A percentile compares a stretch with the other conserved stretches of the same genome.
These are phyloP conservation scores for Cutaneotrichosporon dermatis DNA, from an alignment of 1,284 basidiomycete genomes.

Conservation along the genomic window DNA sequence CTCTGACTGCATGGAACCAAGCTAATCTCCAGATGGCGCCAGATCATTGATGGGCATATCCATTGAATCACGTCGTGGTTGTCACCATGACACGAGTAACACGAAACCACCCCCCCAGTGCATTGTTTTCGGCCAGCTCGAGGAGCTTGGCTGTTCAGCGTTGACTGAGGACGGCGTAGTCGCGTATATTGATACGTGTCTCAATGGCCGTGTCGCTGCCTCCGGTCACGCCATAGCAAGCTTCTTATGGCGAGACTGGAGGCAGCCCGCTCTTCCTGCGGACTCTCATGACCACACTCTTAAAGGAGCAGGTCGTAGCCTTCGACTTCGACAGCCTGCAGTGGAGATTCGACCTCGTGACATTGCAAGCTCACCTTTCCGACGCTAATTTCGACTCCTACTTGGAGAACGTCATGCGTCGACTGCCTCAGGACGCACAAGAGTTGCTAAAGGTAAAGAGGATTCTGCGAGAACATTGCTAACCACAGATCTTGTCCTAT, in stretches of 20 bases:
- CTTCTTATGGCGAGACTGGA: slow-evolving; percentile 29
- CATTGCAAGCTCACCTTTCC: slow-evolving; percentile 29
- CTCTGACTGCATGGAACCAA: neutral
- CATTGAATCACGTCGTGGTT: slow-evolving; percentile 29
- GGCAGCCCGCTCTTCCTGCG: slow-evolving; percentile 33
- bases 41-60: slow-evolving; percentile 19
- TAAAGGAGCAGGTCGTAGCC: slow-evolving; percentile 29
- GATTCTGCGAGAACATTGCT: too few relatives aligned
- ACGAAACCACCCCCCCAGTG: neutral
- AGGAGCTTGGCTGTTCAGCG: slow-evolving; percentile 16
- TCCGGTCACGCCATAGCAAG: slow-evolving; percentile 18
- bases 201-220: slow-evolving; percentile 18
- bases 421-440: slow-evolving; percentile 22
- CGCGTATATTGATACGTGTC: slow-evolving; percentile 22
- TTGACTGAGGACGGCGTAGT: slow-evolving; percentile 28
- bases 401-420: slow-evolving; percentile 22
- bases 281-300: slow-evolving; percentile 27
- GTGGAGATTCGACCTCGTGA: slow-evolving; percentile 30
- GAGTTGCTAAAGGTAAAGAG: slow-evolving; percentile 24
- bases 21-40: slow-evolving; percentile 19
- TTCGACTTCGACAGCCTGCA: slow-evolving; percentile 29
- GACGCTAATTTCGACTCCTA: slow-evolving; percentile 33
- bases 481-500: slow-evolving; percentile 26
- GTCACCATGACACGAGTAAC: slow-evolving; percentile 19
- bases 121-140: slow-evolving; percentile 8